These are phyloP conservation scores for peach (Prunus persica) DNA, from an alignment of 306 rosid species.

Conservation along the genomic window Prunus_persica_NCBIv2 NC_034009.1:36572501-36573000, in stretches of 20 bases:
- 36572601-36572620: background rate
- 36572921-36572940: conserved; percentile 95
- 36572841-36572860: background rate
- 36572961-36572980: conserved; percentile 83
- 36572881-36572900: background rate
- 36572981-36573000: conserved; percentile 98
- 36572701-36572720: conserved; percentile 45
- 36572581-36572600: background rate
- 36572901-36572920: conserved; percentile 91
- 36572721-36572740: conserved; percentile 77
- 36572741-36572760: conserved; percentile 97
- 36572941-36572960: conserved; percentile 96
- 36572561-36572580: background rate
- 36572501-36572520: background rate
- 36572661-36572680: background rate
- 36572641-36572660: background rate
- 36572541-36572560: background rate
- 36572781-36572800: conserved; percentile 17
- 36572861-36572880: background rate
- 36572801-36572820: conserved; percentile 3
- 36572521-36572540: background rate
- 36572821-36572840: background rate
- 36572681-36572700: background rate
- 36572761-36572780: conserved; percentile 81
- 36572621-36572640: too few species aligned